Evolutionary conservation across 345 rosid species (phyloP), one percentile per base, ranked within the genome.

Genomic region (Populus alba): DNA sequence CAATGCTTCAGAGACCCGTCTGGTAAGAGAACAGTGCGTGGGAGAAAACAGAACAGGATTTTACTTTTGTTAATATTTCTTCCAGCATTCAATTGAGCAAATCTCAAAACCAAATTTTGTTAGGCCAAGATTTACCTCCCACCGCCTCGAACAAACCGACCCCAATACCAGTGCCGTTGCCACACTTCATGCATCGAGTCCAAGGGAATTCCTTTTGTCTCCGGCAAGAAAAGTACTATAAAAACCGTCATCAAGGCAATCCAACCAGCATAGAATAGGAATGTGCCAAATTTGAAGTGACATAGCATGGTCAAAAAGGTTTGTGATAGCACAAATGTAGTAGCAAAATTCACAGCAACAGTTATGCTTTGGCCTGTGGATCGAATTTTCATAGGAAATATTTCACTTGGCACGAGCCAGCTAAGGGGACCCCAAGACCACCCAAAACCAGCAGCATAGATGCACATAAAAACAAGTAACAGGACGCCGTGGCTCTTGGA

Each of bases 381-480:
- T n/a, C 96, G 79, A 43, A 90, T 86, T 79, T 88, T 88, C 71
- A 90, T 85, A 0, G 96, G 93, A 74, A 90, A 88, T 47, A 90
- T 91, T 80, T 91, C 96, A 61, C 93, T 86, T 1, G 93, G 92
- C 72, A 91, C 83, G 66, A 91, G 88, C 90, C 90, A 87, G 45
- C 81, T 67, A 7, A 91, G 79, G 9, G 93, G 93, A 3, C 95
- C 93, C 96, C 93, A 91, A 1, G 93, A 90, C 92, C 91, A 91
- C 3, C 91, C 95, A 65, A 90, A 91, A 13, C 95, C 95, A 15
- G 92, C 88, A 1, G 89, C 88, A 27, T 88, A 91, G 22, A 87
- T 20, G 85, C 93, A 87, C 89, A 86, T 85, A 18, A 90, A 79
- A 20, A 81, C 81, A 7, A 91, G 81, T 9, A 91, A 87, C 25